phyloP scores from a whole-genome alignment of 164 flowering plant species.

The Vitis riparia region DNA sequence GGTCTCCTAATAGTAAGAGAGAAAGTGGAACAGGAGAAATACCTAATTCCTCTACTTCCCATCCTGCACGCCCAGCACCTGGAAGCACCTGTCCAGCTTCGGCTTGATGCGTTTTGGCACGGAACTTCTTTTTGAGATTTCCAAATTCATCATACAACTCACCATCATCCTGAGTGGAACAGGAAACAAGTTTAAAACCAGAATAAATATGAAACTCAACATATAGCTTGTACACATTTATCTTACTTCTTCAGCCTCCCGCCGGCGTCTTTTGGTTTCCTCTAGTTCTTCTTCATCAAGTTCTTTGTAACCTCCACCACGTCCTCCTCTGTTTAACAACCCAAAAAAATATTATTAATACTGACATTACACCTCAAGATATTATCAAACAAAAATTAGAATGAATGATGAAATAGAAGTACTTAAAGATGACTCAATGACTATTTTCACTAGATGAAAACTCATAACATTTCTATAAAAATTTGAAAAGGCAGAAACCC shows the following conservation, averaged over 20 bases:
- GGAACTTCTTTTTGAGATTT: slow-evolving; percentile 92
- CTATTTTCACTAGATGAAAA: no score
- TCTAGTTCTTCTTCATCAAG: slow-evolving; percentile 97
- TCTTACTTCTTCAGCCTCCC: slow-evolving; percentile 89
- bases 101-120: slow-evolving; percentile 78
- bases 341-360: not conserved
- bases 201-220: not conserved
- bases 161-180: slow-evolving; percentile 80
- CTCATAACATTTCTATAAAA: no score
- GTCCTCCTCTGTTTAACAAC: slow-evolving; percentile 72
- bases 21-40: slow-evolving; percentile 9
- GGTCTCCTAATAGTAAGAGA: not conserved
- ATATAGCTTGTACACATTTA: not conserved
- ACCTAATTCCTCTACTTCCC: slow-evolving; percentile 99
- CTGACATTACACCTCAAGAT: not conserved
- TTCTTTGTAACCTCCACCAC: slow-evolving; percentile 98
- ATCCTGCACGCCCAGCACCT: slow-evolving; percentile 96
- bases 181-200: slow-evolving; percentile 2
- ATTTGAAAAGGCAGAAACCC: no score
- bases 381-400: no score
- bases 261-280: slow-evolving; percentile 81
- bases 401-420: no score
- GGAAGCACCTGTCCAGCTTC: slow-evolving; percentile 59
- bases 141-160: slow-evolving; percentile 99
- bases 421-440: no score